Evolutionary conservation across 306 rosid species (phyloP), one percentile per base, ranked within the genome.

Genomic region (Morella rubra): DNA sequence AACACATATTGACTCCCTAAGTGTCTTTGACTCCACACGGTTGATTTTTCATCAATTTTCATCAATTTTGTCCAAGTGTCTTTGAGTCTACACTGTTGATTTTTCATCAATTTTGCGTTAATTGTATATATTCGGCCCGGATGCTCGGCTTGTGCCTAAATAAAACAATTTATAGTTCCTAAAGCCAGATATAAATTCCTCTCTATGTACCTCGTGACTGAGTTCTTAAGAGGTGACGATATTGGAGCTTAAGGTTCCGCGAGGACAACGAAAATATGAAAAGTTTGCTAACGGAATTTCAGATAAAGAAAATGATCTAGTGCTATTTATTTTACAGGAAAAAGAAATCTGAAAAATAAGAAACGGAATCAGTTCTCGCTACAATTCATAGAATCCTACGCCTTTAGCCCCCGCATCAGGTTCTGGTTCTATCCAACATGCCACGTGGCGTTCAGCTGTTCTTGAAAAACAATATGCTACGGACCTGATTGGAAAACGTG

Each of bases 401-500:
- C 32, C 32, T 27, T 27, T 27, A 27, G 32, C 2, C 32, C 32
- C 1, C 32, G 32, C 2, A 1, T 1, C 32, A 27, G 32, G 2
- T 27, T 32, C 37, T 32, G 37, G 37, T 32, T 32, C 37, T 32
- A 32, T 2, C 37, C 37, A 32, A 32, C 37, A 32, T 32, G 37
- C 37, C 37, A 32, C 37, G 37, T 32, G 37, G 37, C 37, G 37
- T 32, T 32, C 37, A 32, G 3, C 3, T 2, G 3, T 32, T 32
- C 37, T 32, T 32, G 37, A 32, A 32, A 32, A 32, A 32, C 37
- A 32, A 32, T 32, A 0, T 32, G 0, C 15, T 3, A 52, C 15
- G 5, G 55, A 15, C 3, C 32, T 1, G 45, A 40, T 6, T 24
- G 20, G 7, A 8, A 42, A 65, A 42, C 18, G 0, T 90, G 96